phyloP scores from a whole-genome alignment of 1,284 basidiomycete species.

The Boletellus deceptivus region DNA sequence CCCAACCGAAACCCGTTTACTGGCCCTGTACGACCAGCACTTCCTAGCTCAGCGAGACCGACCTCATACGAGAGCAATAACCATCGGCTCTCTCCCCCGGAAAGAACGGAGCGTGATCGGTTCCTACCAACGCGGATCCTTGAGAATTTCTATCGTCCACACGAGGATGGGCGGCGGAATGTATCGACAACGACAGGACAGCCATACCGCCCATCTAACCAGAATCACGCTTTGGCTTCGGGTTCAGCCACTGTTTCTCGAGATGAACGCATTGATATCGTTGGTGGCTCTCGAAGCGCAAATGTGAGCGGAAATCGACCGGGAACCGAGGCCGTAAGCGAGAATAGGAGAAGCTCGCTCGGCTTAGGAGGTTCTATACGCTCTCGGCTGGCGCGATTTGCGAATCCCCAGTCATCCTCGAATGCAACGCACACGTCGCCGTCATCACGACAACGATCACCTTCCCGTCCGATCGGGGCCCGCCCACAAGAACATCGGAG shows the following conservation, averaged over 20 bases:
- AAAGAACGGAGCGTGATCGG: constrained; percentile 26
- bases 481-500: constrained; percentile 26
- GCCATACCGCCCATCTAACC: constrained; percentile 13
- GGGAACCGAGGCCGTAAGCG: constrained; percentile 11
- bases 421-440: background rate
- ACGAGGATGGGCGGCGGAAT: constrained; percentile 25
- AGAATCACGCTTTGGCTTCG: constrained; percentile 1
- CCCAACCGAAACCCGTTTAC: constrained; percentile 16
- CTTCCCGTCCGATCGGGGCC: constrained; percentile 24
- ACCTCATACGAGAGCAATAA: constrained; percentile 17
- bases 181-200: constrained; percentile 5
- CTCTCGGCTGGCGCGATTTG: constrained; percentile 26
- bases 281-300: constrained; percentile 8
- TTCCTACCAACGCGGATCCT: constrained; percentile 25
- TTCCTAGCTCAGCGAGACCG: constrained; percentile 12
- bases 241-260: constrained; percentile 1
- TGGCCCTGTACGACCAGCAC: constrained; percentile 8
- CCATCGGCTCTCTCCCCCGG: constrained; percentile 8
- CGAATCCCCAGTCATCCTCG: constrained; percentile 18
- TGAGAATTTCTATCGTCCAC: constrained; percentile 23
- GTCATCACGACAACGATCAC: constrained; percentile 19
- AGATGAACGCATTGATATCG: constrained; percentile 7
- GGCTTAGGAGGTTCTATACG: constrained; percentile 24
- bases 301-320: constrained; percentile 11
- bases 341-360: constrained; percentile 17